Percentiles rank a stretch among this genome's conserved stretches.
phyloP scores from a whole-genome alignment of 129 eudicot species.

The Tagetes patula region DNA sequence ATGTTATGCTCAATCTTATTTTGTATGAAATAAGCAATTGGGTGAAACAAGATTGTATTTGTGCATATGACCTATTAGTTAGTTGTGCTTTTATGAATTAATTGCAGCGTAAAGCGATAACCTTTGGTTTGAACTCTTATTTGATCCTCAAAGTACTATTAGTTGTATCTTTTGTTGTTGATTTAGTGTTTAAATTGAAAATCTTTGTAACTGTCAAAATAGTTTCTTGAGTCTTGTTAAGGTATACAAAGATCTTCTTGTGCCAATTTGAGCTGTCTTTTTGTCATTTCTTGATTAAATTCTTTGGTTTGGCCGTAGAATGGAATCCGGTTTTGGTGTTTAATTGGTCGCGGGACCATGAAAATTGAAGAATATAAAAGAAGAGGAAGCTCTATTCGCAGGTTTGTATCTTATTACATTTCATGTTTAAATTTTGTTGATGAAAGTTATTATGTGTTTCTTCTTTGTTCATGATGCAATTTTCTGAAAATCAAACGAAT shows the following conservation, averaged over 20 bases:
- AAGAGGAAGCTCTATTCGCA: constrained; percentile 43
- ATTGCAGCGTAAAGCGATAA: constrained; percentile 8
- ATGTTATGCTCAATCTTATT: constrained; percentile 8
- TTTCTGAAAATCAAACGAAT: constrained; percentile 58
- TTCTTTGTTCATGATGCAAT: constrained; percentile 32
- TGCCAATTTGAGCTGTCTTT: constrained; percentile 25
- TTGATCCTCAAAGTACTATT: not conserved
- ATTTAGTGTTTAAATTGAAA: not conserved
- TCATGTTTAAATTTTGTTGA: not conserved
- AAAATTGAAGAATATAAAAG: constrained; percentile 34
- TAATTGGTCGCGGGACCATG: constrained; percentile 20
- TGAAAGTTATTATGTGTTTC: constrained; percentile 11
- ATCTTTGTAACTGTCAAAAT: constrained; percentile 1
- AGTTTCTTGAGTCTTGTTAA: constrained; percentile 11
- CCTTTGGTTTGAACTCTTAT: not conserved
- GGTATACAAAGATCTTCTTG: constrained; percentile 20
- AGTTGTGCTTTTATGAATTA: constrained; percentile 14
- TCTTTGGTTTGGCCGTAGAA: constrained; percentile 31
- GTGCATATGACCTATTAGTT: not conserved
- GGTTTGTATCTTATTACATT: constrained; percentile 32
- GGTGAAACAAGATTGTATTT: constrained; percentile 3
- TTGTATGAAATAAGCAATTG: not conserved
- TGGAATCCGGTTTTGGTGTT: constrained; percentile 22
- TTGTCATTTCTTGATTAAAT: constrained; percentile 32
- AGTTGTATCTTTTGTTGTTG: constrained; percentile 14